Percentiles rank a stretch among this genome's conserved stretches.
Conservation (phyloP, 2,329 filamentous ascomycete genomes). For the Tolypocladium inflatum region DNA sequence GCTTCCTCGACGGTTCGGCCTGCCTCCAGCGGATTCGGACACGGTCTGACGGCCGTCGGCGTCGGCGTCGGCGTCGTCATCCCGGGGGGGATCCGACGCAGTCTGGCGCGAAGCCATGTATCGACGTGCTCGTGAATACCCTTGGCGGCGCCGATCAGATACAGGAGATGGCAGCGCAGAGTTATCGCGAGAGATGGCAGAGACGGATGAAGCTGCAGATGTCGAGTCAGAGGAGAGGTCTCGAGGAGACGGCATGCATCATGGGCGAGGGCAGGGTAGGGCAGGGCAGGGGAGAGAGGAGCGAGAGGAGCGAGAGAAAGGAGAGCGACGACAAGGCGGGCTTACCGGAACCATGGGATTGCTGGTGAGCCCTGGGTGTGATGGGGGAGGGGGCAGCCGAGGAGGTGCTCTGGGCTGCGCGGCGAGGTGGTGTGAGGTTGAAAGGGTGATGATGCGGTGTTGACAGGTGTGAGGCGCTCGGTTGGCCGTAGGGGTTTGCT, state of each 20-base stretch:
- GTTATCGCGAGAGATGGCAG: neutral
- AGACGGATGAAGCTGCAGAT: neutral
- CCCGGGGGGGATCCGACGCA: conserved; percentile 11
- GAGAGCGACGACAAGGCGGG: neutral
- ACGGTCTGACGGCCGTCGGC: neutral
- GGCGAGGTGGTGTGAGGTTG: conserved; percentile 1
- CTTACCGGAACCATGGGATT: neutral
- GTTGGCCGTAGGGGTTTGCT: conserved; percentile 10
- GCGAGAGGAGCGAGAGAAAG: neutral
- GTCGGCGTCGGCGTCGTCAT: conserved; percentile 10
- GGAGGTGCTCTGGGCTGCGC: neutral
- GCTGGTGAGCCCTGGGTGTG: neutral
- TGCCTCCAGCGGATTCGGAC: neutral
- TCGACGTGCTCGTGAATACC: conserved; percentile 16
- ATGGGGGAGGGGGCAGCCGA: neutral
- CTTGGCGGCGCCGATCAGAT: conserved; percentile 14
- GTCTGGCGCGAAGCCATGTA: conserved; percentile 12
- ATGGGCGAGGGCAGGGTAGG: neutral
- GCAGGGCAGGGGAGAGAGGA: neutral
- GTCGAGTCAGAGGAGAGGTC: neutral
- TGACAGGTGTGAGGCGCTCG: conserved; percentile 7
- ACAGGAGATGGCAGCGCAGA: conserved; percentile 9
- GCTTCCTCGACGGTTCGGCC: neutral
- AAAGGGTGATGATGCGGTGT: conserved; percentile 7
- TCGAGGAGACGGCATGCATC: neutral